A percentile compares a stretch with the other conserved stretches of the same genome.
Evolutionary conservation across 371 early-diverging fungal species (phyloP).

Genomic region (Mortierella sp.): DNA sequence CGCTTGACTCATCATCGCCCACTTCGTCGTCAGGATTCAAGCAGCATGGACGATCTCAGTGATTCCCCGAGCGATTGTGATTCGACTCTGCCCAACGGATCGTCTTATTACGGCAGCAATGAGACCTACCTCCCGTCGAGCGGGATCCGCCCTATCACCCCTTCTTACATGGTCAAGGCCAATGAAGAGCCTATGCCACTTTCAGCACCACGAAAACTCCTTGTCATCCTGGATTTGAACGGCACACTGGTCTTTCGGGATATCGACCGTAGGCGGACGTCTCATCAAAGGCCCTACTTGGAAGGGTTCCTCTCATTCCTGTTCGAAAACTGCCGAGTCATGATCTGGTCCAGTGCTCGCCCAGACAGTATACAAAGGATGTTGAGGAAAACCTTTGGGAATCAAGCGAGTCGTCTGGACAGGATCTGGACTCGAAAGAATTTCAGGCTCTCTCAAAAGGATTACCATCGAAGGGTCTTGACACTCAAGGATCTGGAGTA

Average conservation of each 20-base stretch:
- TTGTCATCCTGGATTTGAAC: constrained; percentile 80
- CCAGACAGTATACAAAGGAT: constrained; percentile 59
- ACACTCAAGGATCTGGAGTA: constrained; percentile 73
- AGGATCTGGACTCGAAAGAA: constrained; percentile 70
- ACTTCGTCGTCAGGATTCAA: too few species aligned
- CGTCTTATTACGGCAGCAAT: too few species aligned
- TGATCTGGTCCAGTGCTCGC: constrained; percentile 84
- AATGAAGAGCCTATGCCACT: constrained; percentile 4
- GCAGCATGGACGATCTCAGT: too few species aligned
- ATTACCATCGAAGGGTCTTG: constrained; percentile 62
- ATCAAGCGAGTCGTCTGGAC: constrained; percentile 49
- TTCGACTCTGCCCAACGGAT: too few species aligned
- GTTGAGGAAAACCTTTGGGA: constrained; percentile 46
- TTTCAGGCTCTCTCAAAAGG: constrained; percentile 56
- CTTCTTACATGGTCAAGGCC: constrained; percentile 15
- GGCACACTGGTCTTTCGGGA: constrained; percentile 71
- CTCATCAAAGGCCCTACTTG: constrained; percentile 66
- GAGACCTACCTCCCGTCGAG: too few species aligned
- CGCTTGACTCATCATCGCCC: too few species aligned
- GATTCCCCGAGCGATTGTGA: too few species aligned
- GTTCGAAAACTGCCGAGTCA: constrained; percentile 70
- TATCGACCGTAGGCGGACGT: constrained; percentile 14
- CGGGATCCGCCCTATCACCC: constrained; percentile 33
- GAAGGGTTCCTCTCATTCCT: constrained; percentile 66
- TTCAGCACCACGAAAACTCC: constrained; percentile 3